Base-by-base conservation (phyloP, 805 yeast genomes). In the Nakazawaea ambrosiae region DNA sequence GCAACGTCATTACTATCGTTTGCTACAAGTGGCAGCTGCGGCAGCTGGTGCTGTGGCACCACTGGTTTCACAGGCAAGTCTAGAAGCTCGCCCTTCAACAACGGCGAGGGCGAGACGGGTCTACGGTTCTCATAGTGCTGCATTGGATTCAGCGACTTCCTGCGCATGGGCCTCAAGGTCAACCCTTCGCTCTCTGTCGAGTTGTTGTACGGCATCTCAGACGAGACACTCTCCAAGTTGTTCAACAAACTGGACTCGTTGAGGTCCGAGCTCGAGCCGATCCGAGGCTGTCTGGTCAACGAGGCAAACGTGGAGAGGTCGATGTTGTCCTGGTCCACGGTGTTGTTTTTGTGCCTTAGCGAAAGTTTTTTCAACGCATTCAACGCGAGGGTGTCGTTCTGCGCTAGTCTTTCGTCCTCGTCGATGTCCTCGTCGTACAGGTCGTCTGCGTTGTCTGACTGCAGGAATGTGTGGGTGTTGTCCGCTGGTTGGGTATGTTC, bases 121-220 rank as follows among this genome's bases (percentile, higher is more conserved):
- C 44, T 26, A 20, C 41, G 29, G 11, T 31, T 25, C 20, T 36
- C 41, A 23, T 33, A 34, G n/a, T 31, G 40, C 20, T 14, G 24
- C 39, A 37, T 41, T 7, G 29, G 27, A 19, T 27, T 58, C 28
- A 53, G 48, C 34, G 54, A 48, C 6, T 42, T 47, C 35, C 58
- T 53, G 30, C 50, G 49, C 62, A 59, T 59, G 5, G 63, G 62
- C 36, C 51, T 48, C 15, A 58, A 41, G 20, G 45, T 46, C 23
- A 58, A 40, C 20, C 58, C 51, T 5, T 34, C 37, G 18, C 35
- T 30, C 17, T 29, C 34, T 5, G 41, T 32, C 22, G 34, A n/a
- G 12, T 20, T 28, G n/a, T n/a, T n/a, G n/a, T n/a, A n/a, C 14
- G 15, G 27, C 33, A 29, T 17, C 18, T 22, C 34, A 5, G 41